These are phyloP conservation scores for Cryptococcus sp. DNA, from an alignment of 1,284 basidiomycete genomes.

Conservation along the genomic window DNA sequence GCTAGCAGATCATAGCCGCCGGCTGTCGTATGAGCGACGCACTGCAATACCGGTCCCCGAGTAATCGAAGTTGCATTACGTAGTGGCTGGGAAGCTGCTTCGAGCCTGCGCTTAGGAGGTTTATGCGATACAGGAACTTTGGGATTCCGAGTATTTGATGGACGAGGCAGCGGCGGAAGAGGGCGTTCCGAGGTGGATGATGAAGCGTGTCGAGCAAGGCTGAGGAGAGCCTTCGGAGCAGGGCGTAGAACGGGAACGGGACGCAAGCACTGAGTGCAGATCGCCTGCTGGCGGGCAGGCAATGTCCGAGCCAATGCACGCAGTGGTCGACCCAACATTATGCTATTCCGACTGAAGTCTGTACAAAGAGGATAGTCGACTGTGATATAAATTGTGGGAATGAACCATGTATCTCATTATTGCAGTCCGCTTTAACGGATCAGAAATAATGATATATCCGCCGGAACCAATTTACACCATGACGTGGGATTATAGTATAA, in stretches of 20 bases:
- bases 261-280: conserved; percentile 5
- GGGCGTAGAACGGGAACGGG: not conserved
- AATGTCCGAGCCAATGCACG: no score
- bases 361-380: no score
- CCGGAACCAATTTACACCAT: no score
- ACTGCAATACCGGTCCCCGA: conserved; percentile 51
- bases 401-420: no score
- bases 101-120: conserved; percentile 52
- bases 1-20: conserved; percentile 49
- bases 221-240: not conserved
- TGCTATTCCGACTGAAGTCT: no score
- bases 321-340: no score
- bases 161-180: conserved; percentile 2
- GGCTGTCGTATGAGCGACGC: conserved; percentile 54
- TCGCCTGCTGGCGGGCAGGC: not conserved
- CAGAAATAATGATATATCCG: no score
- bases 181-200: conserved; percentile 5
- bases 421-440: no score
- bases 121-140: conserved; percentile 41
- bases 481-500: no score
- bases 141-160: conserved; percentile 1
- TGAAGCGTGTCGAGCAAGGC: conserved; percentile 8
- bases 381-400: no score
- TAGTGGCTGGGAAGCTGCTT: conserved; percentile 51
- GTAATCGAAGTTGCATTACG: conserved; percentile 47